These are phyloP conservation scores for Lipomyces sp. DNA, from an alignment of 805 yeast species.

Conservation along the genomic window DNA sequence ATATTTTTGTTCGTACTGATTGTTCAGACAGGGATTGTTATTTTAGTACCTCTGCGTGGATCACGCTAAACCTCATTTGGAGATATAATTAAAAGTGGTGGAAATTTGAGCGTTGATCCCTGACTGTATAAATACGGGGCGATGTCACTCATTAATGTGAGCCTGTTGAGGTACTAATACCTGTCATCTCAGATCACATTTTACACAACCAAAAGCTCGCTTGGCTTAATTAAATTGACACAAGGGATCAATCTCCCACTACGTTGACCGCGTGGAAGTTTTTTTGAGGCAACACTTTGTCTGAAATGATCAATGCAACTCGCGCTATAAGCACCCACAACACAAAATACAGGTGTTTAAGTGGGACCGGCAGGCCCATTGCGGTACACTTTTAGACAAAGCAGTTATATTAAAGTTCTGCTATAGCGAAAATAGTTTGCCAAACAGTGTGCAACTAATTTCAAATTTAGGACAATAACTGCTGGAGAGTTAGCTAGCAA, in stretches of 20 bases:
- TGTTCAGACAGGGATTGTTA: neutral
- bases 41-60: neutral
- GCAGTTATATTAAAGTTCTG: too few relatives aligned
- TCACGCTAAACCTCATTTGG: conserved; percentile 4
- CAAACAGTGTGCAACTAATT: too few relatives aligned
- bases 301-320: neutral
- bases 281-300: neutral
- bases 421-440: too few relatives aligned
- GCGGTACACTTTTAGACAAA: too few relatives aligned
- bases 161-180: neutral
- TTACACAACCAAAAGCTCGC: too few relatives aligned
- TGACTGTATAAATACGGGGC: neutral
- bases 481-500: too few relatives aligned
- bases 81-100: neutral
- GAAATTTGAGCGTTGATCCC: neutral
- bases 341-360: too few relatives aligned
- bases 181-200: conserved; percentile 1
- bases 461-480: too few relatives aligned
- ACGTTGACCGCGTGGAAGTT: too few relatives aligned
- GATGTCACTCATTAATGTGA: neutral
- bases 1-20: neutral
- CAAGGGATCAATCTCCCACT: neutral
- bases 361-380: too few relatives aligned
- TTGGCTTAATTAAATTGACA: too few relatives aligned
- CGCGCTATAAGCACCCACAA: neutral